phyloP scores from a whole-genome alignment of 192 early-diverging fungal genomes.

The Funneliformis mosseae region DNA sequence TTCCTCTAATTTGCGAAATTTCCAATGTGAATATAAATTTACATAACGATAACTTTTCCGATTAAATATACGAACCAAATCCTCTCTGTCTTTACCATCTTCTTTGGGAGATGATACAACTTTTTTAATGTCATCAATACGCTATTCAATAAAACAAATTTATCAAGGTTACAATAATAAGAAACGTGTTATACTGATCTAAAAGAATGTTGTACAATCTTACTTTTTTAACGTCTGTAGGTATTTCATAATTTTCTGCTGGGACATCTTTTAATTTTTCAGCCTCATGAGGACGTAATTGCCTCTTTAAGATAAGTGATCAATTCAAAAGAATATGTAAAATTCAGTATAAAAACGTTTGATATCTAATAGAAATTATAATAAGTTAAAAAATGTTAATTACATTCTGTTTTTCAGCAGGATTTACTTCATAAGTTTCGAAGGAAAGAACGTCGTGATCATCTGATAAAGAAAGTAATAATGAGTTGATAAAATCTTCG shows the following conservation, averaged over 20 bases:
- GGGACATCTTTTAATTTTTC: neutral
- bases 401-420: slow-evolving; percentile 51
- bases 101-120: slow-evolving; percentile 4
- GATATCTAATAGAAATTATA: neutral
- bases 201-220: too few species aligned
- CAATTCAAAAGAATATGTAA: too few species aligned
- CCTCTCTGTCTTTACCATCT: neutral
- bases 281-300: slow-evolving; percentile 21
- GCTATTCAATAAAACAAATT: neutral
- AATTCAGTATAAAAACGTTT: too few species aligned
- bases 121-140: slow-evolving; percentile 22
- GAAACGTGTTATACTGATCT: neutral
- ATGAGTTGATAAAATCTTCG: neutral
- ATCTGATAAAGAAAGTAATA: slow-evolving; percentile 46
- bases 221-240: slow-evolving; percentile 21
- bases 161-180: too few species aligned
- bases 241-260: slow-evolving; percentile 20
- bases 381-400: neutral
- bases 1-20: slow-evolving; percentile 12
- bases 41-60: too few species aligned
- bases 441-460: slow-evolving; percentile 77
- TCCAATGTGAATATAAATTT: neutral
- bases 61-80: neutral
- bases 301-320: neutral
- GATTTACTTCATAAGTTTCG: slow-evolving; percentile 72